These are phyloP conservation scores for Amanita phalloides DNA, from an alignment of 768 basidiomycete genomes.

Conservation along the genomic window DNA sequence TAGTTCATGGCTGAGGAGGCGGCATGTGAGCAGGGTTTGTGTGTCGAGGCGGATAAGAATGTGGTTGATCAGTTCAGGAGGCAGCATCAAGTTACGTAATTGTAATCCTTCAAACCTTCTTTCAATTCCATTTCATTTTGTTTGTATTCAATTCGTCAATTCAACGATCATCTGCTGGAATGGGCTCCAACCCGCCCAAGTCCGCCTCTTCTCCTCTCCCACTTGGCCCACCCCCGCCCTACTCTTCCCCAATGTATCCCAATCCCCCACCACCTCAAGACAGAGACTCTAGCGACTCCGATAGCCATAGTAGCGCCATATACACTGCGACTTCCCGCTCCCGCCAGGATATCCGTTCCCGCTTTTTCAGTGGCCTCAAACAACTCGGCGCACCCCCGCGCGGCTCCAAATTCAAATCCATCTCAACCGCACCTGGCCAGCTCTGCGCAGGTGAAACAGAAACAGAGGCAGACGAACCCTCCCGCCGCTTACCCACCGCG, in stretches of 20 bases:
- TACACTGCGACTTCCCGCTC: not conserved
- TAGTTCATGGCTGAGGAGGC: conserved; percentile 13
- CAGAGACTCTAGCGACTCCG: too few species aligned
- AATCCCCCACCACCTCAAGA: not conserved
- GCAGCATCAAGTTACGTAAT: not conserved
- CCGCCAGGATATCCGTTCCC: not conserved
- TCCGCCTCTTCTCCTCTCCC: not conserved
- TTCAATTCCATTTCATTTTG: too few species aligned
- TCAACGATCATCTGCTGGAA: too few species aligned
- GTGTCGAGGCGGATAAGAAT: conserved; percentile 18
- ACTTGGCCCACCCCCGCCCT: not conserved
- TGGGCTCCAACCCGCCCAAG: not conserved
- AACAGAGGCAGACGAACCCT: conserved; percentile 69
- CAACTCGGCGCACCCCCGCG: not conserved
- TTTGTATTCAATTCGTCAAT: too few species aligned
- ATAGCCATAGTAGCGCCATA: not conserved
- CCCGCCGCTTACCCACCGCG: conserved; percentile 25
- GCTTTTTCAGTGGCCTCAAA: not conserved
- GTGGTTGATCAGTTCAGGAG: conserved; percentile 17
- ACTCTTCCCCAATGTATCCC: not conserved
- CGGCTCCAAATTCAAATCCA: not conserved
- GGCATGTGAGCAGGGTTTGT: conserved; percentile 15
- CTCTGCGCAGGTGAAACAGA: conserved; percentile 50
- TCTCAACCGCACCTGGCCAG: conserved; percentile 1
- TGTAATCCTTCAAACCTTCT: too few species aligned